A percentile compares a stretch with the other conserved stretches of the same genome.
These are phyloP conservation scores for Penicillium turbatum DNA, from an alignment of 495 filamentous ascomycete genomes.

Conservation along the genomic window DNA sequence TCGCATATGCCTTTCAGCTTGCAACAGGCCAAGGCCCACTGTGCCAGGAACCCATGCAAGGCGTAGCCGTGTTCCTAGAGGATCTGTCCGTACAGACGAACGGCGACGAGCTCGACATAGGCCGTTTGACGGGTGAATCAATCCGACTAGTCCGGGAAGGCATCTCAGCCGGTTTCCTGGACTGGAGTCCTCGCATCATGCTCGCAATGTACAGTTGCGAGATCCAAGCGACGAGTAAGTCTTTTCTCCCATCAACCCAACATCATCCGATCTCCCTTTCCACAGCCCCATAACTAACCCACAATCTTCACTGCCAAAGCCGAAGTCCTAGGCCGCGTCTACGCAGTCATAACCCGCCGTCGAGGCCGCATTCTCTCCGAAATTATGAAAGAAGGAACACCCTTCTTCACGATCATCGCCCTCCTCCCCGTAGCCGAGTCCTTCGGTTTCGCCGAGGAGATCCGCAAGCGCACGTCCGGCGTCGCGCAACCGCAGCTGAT, in stretches of 20 bases:
- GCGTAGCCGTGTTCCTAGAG: conserved; percentile 87
- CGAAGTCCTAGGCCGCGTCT: conserved; percentile 91
- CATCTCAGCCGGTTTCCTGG: conserved; percentile 84
- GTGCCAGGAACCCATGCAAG: conserved; percentile 91
- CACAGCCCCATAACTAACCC: conserved; percentile 10
- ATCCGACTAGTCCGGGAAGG: conserved; percentile 81
- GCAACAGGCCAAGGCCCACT: conserved; percentile 85
- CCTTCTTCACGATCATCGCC: conserved; percentile 89
- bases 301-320: conserved; percentile 43
- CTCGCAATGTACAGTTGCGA: conserved; percentile 98
- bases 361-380: conserved; percentile 87
- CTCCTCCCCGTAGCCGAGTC: conserved; percentile 87
- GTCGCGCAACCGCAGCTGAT: conserved; percentile 88
- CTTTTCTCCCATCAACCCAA: neutral
- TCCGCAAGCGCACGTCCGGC: conserved; percentile 88
- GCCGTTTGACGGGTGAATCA: conserved; percentile 82
- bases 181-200: conserved; percentile 91
- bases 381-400: conserved; percentile 88
- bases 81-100: conserved; percentile 57
- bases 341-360: conserved; percentile 86
- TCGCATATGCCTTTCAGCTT: conserved; percentile 89
- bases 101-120: conserved; percentile 66
- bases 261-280: no score
- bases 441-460: conserved; percentile 94
- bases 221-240: conserved; percentile 88